These are phyloP conservation scores for Penicillium sp. DNA, from an alignment of 2,329 filamentous ascomycete species.

Conservation along the genomic window DNA sequence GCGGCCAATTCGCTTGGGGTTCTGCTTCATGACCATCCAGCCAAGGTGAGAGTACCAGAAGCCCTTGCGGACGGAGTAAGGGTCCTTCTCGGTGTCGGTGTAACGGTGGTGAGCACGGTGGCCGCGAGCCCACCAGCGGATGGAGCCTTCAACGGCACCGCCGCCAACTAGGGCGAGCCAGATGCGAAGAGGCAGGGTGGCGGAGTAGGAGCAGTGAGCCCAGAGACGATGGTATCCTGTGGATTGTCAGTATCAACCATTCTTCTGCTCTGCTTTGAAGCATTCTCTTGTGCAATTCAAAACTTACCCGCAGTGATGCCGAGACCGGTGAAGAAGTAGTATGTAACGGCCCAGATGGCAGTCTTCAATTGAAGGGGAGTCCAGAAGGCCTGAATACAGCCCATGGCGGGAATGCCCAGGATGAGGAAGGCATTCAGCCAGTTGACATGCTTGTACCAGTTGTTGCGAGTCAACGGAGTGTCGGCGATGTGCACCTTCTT, in stretches of 20 bases:
- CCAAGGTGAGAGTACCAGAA: conserved; percentile 82
- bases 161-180: conserved; percentile 81
- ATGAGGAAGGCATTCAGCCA: conserved; percentile 89
- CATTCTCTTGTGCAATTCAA: background rate
- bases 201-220: conserved; percentile 85
- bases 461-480: conserved; percentile 74
- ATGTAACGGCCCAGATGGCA: conserved; percentile 71
- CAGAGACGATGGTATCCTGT: conserved; percentile 79
- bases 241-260: conserved; percentile 1
- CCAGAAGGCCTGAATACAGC: conserved; percentile 76
- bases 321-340: conserved; percentile 83
- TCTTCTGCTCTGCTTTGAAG: conserved; percentile 1
- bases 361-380: conserved; percentile 75
- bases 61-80: conserved; percentile 88
- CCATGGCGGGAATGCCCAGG: conserved; percentile 73
- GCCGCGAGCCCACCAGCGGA: conserved; percentile 86
- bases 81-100: conserved; percentile 90
- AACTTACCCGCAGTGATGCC: conserved; percentile 75
- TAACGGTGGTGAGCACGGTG: conserved; percentile 90
- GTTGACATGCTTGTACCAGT: conserved; percentile 68
- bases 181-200: conserved; percentile 73
- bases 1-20: conserved; percentile 84
- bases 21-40: conserved; percentile 94
- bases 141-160: conserved; percentile 82
- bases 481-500: conserved; percentile 88